phyloP scores from a whole-genome alignment of 2,329 filamentous ascomycete species.

The Tolypocladium inflatum region DNA sequence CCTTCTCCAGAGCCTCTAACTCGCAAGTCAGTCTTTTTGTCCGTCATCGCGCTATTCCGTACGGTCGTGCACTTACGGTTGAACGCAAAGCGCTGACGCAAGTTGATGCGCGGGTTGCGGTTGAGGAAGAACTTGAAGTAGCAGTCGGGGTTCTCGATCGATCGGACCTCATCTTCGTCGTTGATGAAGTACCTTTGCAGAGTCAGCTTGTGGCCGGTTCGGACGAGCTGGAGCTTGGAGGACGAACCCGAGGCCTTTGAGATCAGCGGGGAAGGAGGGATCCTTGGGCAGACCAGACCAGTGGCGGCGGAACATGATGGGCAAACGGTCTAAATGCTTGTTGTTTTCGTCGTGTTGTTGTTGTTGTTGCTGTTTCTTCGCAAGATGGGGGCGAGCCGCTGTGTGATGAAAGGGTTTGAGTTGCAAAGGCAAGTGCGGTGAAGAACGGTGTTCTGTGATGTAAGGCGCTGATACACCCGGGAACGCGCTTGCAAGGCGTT shows the following conservation, averaged over 20 bases:
- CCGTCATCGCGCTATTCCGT: neutral
- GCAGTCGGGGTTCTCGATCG: constrained; percentile 53
- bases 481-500: neutral
- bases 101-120: constrained; percentile 68
- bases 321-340: neutral
- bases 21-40: neutral
- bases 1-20: constrained; percentile 50
- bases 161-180: constrained; percentile 63
- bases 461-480: too few relatives aligned
- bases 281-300: constrained; percentile 63
- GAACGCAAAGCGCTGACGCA: constrained; percentile 63
- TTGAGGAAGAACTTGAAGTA: constrained; percentile 69
- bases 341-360: neutral
- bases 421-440: neutral
- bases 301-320: constrained; percentile 60
- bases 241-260: constrained; percentile 63
- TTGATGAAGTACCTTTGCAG: constrained; percentile 66
- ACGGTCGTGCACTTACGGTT: constrained; percentile 46
- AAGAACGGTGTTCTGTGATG: neutral
- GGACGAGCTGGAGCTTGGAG: neutral
- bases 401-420: neutral
- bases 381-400: too few relatives aligned
- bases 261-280: constrained; percentile 51
- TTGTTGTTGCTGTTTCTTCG: neutral
- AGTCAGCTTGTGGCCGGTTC: neutral